phyloP scores from a whole-genome alignment of 495 filamentous ascomycete genomes.

The Neurospora sp. region DNA sequence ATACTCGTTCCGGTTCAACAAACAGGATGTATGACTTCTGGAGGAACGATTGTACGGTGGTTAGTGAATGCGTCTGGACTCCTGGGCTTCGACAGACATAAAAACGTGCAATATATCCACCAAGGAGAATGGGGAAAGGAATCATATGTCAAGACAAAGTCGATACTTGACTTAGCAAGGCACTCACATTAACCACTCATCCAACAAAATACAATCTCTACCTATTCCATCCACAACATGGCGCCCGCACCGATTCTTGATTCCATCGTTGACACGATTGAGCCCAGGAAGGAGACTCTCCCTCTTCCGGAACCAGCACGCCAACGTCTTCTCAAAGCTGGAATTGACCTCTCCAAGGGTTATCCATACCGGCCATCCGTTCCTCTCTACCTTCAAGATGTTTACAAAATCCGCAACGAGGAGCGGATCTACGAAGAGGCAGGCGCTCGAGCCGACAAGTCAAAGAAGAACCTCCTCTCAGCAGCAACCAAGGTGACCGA shows the following conservation, averaged over 20 bases:
- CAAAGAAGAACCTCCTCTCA: constrained; percentile 52
- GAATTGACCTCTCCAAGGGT: constrained; percentile 52
- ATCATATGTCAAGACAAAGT: neutral
- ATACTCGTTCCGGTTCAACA: neutral
- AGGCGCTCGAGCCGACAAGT: constrained; percentile 54
- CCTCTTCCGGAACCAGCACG: constrained; percentile 43
- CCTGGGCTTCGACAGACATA: neutral
- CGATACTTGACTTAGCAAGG: neutral
- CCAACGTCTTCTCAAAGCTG: constrained; percentile 50
- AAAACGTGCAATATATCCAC: neutral
- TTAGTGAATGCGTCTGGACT: neutral
- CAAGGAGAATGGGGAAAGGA: neutral
- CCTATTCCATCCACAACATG: constrained; percentile 15
- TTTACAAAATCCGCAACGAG: constrained; percentile 49
- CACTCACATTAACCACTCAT: neutral
- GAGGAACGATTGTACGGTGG: neutral
- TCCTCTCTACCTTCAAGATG: constrained; percentile 58
- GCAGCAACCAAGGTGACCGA: constrained; percentile 58
- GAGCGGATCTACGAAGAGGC: constrained; percentile 51
- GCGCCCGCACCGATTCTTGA: constrained; percentile 44
- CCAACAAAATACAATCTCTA: neutral
- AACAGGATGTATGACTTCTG: neutral
- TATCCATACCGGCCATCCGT: constrained; percentile 58
- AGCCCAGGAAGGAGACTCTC: constrained; percentile 53
- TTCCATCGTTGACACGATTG: constrained; percentile 48